Evolutionary conservation across 306 rosid genomes (phyloP).

Genomic region (Corylus heterophylla): DNA sequence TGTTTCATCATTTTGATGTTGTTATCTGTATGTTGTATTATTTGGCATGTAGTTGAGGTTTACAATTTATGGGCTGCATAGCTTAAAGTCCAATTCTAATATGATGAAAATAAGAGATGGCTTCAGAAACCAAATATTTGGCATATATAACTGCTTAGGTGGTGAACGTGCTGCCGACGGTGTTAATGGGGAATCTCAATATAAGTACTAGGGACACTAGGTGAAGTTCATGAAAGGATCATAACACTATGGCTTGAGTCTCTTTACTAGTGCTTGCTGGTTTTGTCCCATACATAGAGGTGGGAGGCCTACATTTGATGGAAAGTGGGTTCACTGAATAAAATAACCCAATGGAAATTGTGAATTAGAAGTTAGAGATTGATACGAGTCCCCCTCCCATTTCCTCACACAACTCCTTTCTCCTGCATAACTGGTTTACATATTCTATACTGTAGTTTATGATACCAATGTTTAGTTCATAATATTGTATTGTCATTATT

Average conservation of each 20-base stretch:
- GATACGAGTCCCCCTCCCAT: background rate
- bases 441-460: background rate
- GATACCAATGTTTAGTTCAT: background rate
- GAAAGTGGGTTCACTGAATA: background rate
- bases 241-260: background rate
- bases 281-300: background rate
- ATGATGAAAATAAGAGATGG: background rate
- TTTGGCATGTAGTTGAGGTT: background rate
- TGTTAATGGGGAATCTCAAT: background rate
- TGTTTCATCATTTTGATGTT: background rate
- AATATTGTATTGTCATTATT: background rate
- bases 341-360: background rate
- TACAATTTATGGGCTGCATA: background rate
- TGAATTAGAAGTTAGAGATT: background rate
- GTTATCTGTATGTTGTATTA: background rate
- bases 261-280: background rate
- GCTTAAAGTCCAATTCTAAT: background rate
- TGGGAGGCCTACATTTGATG: background rate
- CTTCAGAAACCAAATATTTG: background rate
- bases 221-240: background rate
- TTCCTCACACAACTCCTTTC: background rate
- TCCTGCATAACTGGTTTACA: background rate
- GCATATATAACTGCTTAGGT: background rate
- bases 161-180: background rate
- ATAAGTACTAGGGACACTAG: background rate